phyloP scores from a whole-genome alignment of 1,284 basidiomycete species.

The Sparassis latifolia region DNA sequence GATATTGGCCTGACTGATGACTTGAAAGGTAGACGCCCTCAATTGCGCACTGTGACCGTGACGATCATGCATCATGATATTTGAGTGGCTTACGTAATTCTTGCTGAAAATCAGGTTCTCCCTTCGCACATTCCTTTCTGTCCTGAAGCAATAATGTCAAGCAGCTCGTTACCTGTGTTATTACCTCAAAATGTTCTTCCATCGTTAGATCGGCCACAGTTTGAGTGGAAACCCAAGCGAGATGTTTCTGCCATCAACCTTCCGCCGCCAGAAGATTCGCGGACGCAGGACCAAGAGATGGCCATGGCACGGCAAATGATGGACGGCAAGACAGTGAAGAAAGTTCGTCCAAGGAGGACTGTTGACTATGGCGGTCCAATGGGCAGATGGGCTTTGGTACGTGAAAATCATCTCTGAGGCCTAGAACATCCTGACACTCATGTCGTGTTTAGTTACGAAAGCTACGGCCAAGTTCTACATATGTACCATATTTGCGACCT shows the following conservation, averaged over 20 bases:
- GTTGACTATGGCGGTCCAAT: constrained; percentile 91
- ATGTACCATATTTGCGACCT: constrained; percentile 73
- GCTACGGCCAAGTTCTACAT: constrained; percentile 66
- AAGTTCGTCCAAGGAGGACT: constrained; percentile 87
- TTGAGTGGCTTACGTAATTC: too few species aligned
- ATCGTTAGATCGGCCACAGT: constrained; percentile 5
- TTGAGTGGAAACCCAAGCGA: constrained; percentile 37
- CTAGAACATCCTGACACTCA: not conserved
- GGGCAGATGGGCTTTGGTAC: constrained; percentile 76
- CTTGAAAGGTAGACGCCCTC: too few species aligned
- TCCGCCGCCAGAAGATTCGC: constrained; percentile 71
- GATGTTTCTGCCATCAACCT: constrained; percentile 49
- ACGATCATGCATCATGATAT: too few species aligned
- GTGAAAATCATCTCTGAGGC: constrained; percentile 21
- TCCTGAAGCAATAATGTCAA: too few species aligned
- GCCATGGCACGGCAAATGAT: constrained; percentile 61
- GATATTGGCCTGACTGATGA: too few species aligned
- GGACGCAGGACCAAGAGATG: constrained; percentile 71
- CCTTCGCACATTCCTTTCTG: too few species aligned
- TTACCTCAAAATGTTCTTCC: constrained; percentile 11
- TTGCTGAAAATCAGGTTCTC: too few species aligned
- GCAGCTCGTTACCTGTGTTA: constrained; percentile 12
- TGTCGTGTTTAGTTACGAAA: constrained; percentile 52
- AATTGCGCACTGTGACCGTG: too few species aligned
- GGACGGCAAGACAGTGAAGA: constrained; percentile 77